Evolutionary conservation across 169 alveolate species (phyloP).

Genomic region (Plasmodium gaboni): DNA sequence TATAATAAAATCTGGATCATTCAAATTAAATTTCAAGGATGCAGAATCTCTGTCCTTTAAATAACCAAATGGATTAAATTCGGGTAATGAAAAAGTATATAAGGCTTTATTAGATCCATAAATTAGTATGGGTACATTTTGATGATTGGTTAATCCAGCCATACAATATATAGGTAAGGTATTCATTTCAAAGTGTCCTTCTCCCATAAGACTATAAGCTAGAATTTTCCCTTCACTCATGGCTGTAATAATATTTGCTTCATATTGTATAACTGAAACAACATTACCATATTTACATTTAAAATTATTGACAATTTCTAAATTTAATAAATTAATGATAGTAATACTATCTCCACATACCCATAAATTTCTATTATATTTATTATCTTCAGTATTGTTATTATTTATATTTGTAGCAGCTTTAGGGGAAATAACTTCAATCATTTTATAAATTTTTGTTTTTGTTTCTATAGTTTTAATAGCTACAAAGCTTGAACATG

Average conservation of each 20-base stretch:
- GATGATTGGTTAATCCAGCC: conserved; percentile 70
- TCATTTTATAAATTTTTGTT: conserved; percentile 75
- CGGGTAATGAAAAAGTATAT: conserved; percentile 73
- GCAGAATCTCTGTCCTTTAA: conserved; percentile 54
- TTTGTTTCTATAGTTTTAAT: conserved; percentile 65
- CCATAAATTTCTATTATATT: conserved; percentile 66
- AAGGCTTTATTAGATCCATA: conserved; percentile 70
- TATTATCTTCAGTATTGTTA: conserved; percentile 30
- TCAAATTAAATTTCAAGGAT: conserved; percentile 39
- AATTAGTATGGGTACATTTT: conserved; percentile 54
- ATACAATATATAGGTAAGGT: conserved; percentile 69
- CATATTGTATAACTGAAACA: conserved; percentile 75
- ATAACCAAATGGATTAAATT: conserved; percentile 70
- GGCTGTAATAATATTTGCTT: conserved; percentile 72
- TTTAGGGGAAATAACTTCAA: conserved; percentile 58
- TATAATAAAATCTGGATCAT: conserved; percentile 67
- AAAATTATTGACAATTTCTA: conserved; percentile 46
- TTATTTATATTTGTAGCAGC: conserved; percentile 1
- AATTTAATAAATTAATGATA: conserved; percentile 53
- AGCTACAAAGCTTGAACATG: conserved; percentile 52
- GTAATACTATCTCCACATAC: conserved; percentile 77
- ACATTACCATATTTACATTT: conserved; percentile 73
- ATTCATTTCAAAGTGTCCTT: conserved; percentile 66
- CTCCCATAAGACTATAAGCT: conserved; percentile 64
- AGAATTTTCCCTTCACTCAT: conserved; percentile 76